Evolutionary conservation across 1,284 basidiomycete species (phyloP), one percentile per base, ranked within the genome.

Genomic region (Apiotrichum veenhuisii): DNA sequence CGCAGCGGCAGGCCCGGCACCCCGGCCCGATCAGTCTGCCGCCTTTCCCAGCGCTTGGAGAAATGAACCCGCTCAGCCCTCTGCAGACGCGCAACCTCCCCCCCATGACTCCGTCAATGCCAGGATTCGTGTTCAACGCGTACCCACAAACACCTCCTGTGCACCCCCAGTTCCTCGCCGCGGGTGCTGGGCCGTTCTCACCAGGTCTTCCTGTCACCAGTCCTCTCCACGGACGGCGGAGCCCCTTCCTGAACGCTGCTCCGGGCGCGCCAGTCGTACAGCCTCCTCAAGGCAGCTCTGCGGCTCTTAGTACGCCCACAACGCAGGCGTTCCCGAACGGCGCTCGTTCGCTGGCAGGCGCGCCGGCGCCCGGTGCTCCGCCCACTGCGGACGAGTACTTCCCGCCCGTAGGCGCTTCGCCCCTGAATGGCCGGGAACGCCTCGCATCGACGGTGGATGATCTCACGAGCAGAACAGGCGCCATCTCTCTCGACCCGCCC

Each of bases 31-130:
- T 76, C 52, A 61, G 62, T 20, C 72, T 76, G 59, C 73, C 74
- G 1, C 57, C 69, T 5, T 74, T 71, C 58, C 64, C 68, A 1
- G 54, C 64, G 2, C 52, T 72, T 37, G 63, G 65, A 27, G 56
- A 64, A 27, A 54, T 57, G 15, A 74, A 72, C 54, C 68, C 71
- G 1, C 56, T 74, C 7, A 72, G 67, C 12, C 75, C 75, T 0
- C 50, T 75, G n/a, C 72, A 72, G 33, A 69, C 64, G 0, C 58
- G 76, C 17, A 69, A 67, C 20, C 62, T 78, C 27, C 74, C 77
- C 12, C 72, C 76, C 7, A 77, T 78, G 76, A 78, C 77, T 5
- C 77, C 77, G 9, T 73, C 70, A 4, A 78, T 78, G 77, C 77
- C 77, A 5, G 73, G 76, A 14, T 78, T 77, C 55, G 72, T 75